Conservation (phyloP, 2,329 filamentous ascomycete species). For the Pyrenophora graminea region DNA sequence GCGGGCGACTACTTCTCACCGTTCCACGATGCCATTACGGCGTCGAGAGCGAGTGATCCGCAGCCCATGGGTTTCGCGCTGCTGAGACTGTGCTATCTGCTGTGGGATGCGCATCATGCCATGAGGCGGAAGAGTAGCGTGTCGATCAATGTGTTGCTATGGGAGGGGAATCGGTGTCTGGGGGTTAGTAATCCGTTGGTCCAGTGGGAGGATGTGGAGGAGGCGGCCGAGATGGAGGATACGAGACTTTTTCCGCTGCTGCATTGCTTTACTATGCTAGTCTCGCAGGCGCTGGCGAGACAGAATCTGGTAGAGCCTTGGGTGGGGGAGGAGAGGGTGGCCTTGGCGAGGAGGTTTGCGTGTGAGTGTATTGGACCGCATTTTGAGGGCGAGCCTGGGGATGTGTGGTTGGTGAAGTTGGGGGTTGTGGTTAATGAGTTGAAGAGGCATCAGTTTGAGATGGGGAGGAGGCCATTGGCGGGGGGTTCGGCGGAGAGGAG, state of each 20-base stretch:
- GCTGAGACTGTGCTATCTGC: constrained; percentile 4
- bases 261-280: constrained; percentile 4
- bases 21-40: constrained; percentile 3
- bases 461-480: constrained; percentile 3
- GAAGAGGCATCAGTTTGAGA: constrained; percentile 7
- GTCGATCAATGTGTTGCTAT: neutral
- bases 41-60: neutral
- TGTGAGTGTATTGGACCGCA: neutral
- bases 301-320: neutral
- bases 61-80: constrained; percentile 5
- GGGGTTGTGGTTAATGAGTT: constrained; percentile 2
- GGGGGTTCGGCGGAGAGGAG: constrained; percentile 4
- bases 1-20: constrained; percentile 2
- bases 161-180: constrained; percentile 1
- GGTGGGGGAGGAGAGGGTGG: neutral
- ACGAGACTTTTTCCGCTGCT: neutral
- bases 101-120: neutral
- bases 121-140: constrained; percentile 2
- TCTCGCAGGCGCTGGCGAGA: constrained; percentile 3
- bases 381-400: neutral
- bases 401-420: constrained; percentile 4
- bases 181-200: constrained; percentile 1
- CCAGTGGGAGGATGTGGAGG: constrained; percentile 3
- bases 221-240: constrained; percentile 1
- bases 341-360: neutral